phyloP scores from a whole-genome alignment of 2,329 filamentous ascomycete species.

The Pseudogymnoascus sp. region DNA sequence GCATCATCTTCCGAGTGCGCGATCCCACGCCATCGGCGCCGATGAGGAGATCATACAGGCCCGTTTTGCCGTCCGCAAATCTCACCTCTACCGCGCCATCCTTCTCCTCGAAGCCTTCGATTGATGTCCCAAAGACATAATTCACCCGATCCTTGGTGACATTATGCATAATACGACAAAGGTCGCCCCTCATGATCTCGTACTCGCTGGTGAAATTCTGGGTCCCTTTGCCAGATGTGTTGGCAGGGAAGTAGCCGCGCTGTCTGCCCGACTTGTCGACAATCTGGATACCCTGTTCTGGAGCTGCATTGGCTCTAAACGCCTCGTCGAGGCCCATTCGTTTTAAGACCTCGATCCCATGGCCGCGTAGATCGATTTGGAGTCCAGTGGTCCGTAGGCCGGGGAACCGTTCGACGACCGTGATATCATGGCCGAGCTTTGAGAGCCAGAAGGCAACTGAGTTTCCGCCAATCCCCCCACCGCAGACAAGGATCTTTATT shows the following conservation, averaged over 20 bases:
- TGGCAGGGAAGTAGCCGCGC: slow-evolving; percentile 34
- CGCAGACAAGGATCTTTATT: slow-evolving; percentile 31
- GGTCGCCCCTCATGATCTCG: slow-evolving; percentile 39
- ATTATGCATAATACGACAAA: slow-evolving; percentile 34
- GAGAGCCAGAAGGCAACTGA: slow-evolving; percentile 45
- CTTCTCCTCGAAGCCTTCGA: slow-evolving; percentile 23
- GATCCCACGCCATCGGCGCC: slow-evolving; percentile 50
- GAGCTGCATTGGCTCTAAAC: slow-evolving; percentile 35
- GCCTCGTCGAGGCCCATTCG: slow-evolving; percentile 43
- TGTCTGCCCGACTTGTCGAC: slow-evolving; percentile 34
- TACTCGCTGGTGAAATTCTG: slow-evolving; percentile 36
- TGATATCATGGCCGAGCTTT: slow-evolving; percentile 31
- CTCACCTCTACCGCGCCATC: slow-evolving; percentile 29
- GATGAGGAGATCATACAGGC: slow-evolving; percentile 44
- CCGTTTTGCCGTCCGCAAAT: slow-evolving; percentile 36
- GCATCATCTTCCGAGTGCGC: slow-evolving; percentile 37
- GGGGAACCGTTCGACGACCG: slow-evolving; percentile 36
- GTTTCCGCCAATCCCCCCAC: slow-evolving; percentile 31
- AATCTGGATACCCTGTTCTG: slow-evolving; percentile 40
- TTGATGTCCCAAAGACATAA: slow-evolving; percentile 30
- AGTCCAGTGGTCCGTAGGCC: slow-evolving; percentile 40
- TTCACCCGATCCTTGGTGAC: slow-evolving; percentile 25
- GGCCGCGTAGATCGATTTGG: slow-evolving; percentile 47
- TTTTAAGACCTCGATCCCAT: slow-evolving; percentile 42
- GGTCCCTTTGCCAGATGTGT: slow-evolving; percentile 21